A percentile compares a stretch with the other conserved stretches of the same genome.
These are phyloP conservation scores for Botrytis deweyae DNA, from an alignment of 2,329 filamentous ascomycete genomes.

Conservation along the genomic window DNA sequence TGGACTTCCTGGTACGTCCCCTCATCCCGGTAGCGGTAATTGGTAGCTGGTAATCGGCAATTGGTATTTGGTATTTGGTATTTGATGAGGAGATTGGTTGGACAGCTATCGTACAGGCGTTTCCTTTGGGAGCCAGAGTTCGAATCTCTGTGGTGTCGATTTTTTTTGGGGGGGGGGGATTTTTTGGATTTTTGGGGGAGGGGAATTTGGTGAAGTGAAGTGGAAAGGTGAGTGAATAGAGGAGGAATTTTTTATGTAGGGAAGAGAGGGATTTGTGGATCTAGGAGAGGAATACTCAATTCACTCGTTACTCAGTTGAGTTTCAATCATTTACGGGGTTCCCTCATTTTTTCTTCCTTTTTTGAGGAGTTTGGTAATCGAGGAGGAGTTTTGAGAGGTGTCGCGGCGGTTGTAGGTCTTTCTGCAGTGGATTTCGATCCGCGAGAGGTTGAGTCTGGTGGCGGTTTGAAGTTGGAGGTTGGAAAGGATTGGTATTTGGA, in stretches of 20 bases:
- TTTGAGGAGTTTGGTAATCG: neutral
- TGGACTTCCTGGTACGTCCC: neutral
- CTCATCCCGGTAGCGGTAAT: neutral
- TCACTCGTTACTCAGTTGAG: neutral
- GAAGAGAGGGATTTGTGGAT: too few species aligned
- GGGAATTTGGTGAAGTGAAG: too few species aligned
- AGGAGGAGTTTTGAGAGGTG: neutral
- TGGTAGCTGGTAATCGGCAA: too few species aligned
- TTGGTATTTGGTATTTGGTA: neutral
- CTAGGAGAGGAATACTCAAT: neutral
- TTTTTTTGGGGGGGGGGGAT: too few species aligned
- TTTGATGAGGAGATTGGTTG: neutral
- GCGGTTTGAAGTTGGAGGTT: neutral
- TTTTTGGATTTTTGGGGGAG: neutral
- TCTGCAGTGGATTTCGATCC: neutral
- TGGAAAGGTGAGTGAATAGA: too few species aligned
- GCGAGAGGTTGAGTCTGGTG: neutral
- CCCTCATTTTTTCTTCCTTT: neutral
- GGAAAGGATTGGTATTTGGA: neutral
- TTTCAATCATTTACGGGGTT: neutral
- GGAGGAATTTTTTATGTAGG: too few species aligned
- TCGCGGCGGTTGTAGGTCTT: neutral
- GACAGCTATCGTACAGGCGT: conserved; percentile 30
- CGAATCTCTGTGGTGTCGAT: conserved; percentile 43
- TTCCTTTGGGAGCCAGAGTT: conserved; percentile 45